Conservation (phyloP, 2,329 filamentous ascomycete species). For the Scytalidium sp. region DNA sequence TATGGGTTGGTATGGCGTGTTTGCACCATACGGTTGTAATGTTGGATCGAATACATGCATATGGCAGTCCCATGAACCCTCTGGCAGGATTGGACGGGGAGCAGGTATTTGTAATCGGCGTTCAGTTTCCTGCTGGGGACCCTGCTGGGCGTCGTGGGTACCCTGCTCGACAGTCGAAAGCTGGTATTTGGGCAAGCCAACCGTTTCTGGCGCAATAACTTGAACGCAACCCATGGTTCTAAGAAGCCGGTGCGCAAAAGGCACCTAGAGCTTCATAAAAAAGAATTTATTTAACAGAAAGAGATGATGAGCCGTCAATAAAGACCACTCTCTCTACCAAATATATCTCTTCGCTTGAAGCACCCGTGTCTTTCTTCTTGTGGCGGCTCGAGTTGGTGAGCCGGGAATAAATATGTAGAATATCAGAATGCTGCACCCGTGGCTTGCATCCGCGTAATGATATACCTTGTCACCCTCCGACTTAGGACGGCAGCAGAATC, state of each 20-base stretch:
- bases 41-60: too few relatives aligned
- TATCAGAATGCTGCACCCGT: not conserved
- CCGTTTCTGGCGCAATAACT: constrained; percentile 2
- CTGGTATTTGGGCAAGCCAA: too few relatives aligned
- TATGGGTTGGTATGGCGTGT: too few relatives aligned
- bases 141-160: too few relatives aligned
- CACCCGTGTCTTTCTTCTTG: too few relatives aligned
- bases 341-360: too few relatives aligned
- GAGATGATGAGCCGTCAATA: not conserved
- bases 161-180: too few relatives aligned
- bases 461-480: not conserved
- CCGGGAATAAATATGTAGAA: not conserved
- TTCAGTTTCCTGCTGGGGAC: not conserved
- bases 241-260: not conserved
- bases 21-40: too few relatives aligned
- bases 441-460: not conserved
- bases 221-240: constrained; percentile 6
- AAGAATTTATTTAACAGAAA: not conserved
- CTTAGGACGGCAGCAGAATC: not conserved
- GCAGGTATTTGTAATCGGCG: constrained; percentile 4
- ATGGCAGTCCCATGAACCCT: too few relatives aligned
- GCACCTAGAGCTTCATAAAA: not conserved
- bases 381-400: too few relatives aligned
- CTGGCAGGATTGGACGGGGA: constrained; percentile 31
- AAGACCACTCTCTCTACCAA: too few relatives aligned